phyloP scores from a whole-genome alignment of 352 stramenopile genomes.

The Pythium phragmitis region DNA sequence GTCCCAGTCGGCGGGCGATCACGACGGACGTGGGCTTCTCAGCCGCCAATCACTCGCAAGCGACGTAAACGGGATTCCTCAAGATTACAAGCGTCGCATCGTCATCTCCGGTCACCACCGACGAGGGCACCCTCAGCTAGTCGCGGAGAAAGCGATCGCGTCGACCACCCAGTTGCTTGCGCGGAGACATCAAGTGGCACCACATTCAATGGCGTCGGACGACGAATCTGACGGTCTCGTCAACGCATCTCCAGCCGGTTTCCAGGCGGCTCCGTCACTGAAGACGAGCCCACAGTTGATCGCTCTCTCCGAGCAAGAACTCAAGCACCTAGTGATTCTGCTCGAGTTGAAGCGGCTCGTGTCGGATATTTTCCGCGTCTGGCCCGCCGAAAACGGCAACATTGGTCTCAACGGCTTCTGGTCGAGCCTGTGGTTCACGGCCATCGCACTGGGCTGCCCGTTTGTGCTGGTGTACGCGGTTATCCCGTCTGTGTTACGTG shows the following conservation, averaged over 20 bases:
- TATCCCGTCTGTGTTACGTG: conserved; percentile 16
- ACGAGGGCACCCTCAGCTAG: neutral
- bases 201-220: neutral
- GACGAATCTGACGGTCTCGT: neutral
- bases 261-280: neutral
- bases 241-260: neutral
- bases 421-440: conserved; percentile 34
- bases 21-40: conserved; percentile 3
- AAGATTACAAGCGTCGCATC: conserved; percentile 6
- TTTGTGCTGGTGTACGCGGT: conserved; percentile 29
- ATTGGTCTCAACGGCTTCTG: conserved; percentile 36
- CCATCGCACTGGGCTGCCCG: conserved; percentile 23
- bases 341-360: conserved; percentile 27
- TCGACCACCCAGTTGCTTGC: neutral
- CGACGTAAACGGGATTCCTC: neutral
- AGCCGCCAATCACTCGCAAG: neutral
- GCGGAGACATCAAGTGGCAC: conserved; percentile 19
- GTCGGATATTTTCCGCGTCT: conserved; percentile 32
- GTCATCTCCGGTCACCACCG: conserved; percentile 18
- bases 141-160: neutral
- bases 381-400: conserved; percentile 38
- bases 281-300: conserved; percentile 17
- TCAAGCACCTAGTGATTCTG: conserved; percentile 32
- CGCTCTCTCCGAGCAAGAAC: conserved; percentile 29
- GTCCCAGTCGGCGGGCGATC: conserved; percentile 19